Evolutionary conservation across 108 stramenopile genomes (phyloP).

Genomic region (Cyclotella atomus): DNA sequence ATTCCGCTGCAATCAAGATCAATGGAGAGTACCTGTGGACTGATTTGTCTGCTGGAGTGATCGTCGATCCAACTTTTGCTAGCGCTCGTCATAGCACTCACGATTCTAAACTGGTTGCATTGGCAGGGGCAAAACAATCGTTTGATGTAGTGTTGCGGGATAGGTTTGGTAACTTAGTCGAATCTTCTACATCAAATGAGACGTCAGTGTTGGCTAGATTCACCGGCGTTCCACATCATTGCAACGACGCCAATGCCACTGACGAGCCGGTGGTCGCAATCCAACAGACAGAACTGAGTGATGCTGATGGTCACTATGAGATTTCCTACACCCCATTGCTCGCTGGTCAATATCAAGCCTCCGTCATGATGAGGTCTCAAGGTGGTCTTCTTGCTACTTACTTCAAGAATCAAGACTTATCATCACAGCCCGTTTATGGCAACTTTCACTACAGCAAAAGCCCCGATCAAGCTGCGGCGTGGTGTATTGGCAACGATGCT

Average conservation of each 20-base stretch:
- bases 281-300: constrained; percentile 28
- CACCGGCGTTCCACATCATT: constrained; percentile 36
- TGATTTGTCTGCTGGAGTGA: constrained; percentile 59
- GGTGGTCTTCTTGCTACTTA: constrained; percentile 83
- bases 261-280: constrained; percentile 14
- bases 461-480: constrained; percentile 48
- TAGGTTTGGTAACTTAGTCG: constrained; percentile 78
- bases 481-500: constrained; percentile 34
- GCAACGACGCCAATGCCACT: constrained; percentile 23
- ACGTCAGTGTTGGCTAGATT: constrained; percentile 29
- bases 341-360: constrained; percentile 65
- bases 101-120: constrained; percentile 46
- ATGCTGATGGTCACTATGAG: constrained; percentile 63
- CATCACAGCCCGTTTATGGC: constrained; percentile 65
- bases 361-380: constrained; percentile 46
- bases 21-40: constrained; percentile 49
- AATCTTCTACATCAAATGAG: constrained; percentile 7
- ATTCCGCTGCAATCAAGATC: constrained; percentile 56
- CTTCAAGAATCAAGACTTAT: constrained; percentile 64
- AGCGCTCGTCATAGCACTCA: constrained; percentile 56
- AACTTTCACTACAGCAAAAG: constrained; percentile 42
- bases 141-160: constrained; percentile 67
- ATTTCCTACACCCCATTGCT: constrained; percentile 59
- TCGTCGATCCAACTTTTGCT: constrained; percentile 58
- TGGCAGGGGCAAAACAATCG: constrained; percentile 61